Evolutionary conservation across 495 filamentous ascomycete species (phyloP).

Genomic region (Symbiotaphrina buchneri): DNA sequence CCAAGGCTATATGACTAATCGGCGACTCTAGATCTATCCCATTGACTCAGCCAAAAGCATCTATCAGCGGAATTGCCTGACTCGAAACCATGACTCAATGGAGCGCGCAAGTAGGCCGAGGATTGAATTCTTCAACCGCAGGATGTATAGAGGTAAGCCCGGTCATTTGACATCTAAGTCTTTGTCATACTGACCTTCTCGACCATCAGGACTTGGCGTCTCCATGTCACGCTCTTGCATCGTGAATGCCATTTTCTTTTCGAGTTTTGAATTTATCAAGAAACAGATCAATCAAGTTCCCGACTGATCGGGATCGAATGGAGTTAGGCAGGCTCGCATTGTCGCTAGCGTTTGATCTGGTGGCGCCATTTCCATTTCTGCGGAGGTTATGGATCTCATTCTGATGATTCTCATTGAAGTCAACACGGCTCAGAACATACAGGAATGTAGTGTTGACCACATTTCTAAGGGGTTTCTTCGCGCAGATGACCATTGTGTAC

Average conservation of each 20-base stretch:
- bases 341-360: too few species aligned
- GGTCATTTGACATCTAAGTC: background rate
- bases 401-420: too few species aligned
- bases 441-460: too few species aligned
- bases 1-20: conserved; percentile 1
- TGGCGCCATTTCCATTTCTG: too few species aligned
- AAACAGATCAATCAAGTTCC: conserved; percentile 39
- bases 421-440: too few species aligned
- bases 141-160: conserved; percentile 37
- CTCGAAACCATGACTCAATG: too few species aligned
- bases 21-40: conserved; percentile 32
- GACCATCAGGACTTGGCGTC: conserved; percentile 36
- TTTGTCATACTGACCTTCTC: background rate
- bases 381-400: too few species aligned
- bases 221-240: conserved; percentile 55
- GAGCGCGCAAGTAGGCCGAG: conserved; percentile 43
- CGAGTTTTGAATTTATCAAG: conserved; percentile 55
- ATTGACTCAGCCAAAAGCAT: conserved; percentile 69
- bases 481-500: too few species aligned
- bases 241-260: conserved; percentile 62
- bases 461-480: too few species aligned
- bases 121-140: conserved; percentile 46
- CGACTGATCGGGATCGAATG: too few species aligned
- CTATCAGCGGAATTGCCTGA: conserved; percentile 61
- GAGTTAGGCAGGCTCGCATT: too few species aligned